Conservation (phyloP, 225 moss, liverwort and hornwort genomes). For the Sphagnum tenellum region DNA sequence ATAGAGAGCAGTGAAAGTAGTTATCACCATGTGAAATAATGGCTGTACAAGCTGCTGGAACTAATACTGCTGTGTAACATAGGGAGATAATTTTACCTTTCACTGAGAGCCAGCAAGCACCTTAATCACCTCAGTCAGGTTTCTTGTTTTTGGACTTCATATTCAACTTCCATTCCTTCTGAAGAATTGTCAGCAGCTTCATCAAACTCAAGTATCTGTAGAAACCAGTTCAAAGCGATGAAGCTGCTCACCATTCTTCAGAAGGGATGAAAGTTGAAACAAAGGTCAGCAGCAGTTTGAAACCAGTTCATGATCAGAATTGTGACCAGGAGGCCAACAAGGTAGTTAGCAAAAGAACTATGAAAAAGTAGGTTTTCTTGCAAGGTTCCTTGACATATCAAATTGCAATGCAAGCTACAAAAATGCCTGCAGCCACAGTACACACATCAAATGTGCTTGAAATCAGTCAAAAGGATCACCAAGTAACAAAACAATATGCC, state of each 20-base stretch:
- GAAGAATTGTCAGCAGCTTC: conserved; percentile 34
- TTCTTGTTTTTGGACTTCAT: conserved; percentile 47
- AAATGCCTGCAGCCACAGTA: conserved; percentile 53
- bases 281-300: conserved; percentile 86
- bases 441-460: background rate
- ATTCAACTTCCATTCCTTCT: conserved; percentile 23
- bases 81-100: background rate
- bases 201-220: conserved; percentile 91
- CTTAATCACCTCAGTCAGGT: conserved; percentile 10
- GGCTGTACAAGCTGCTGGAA: too few species aligned
- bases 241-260: conserved; percentile 46
- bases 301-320: conserved; percentile 99
- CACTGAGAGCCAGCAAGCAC: background rate
- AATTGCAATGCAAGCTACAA: conserved; percentile 98
- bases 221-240: background rate
- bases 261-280: background rate
- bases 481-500: too few species aligned
- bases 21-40: too few species aligned
- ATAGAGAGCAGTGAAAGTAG: too few species aligned
- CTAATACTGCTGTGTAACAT: too few species aligned
- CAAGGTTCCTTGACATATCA: conserved; percentile 68
- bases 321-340: conserved; percentile 74
- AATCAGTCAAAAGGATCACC: too few species aligned
- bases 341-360: conserved; percentile 96
- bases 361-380: conserved; percentile 73